Evolutionary conservation across 139 green algal species (phyloP).

Genomic region (Micromonas commoda): DNA sequence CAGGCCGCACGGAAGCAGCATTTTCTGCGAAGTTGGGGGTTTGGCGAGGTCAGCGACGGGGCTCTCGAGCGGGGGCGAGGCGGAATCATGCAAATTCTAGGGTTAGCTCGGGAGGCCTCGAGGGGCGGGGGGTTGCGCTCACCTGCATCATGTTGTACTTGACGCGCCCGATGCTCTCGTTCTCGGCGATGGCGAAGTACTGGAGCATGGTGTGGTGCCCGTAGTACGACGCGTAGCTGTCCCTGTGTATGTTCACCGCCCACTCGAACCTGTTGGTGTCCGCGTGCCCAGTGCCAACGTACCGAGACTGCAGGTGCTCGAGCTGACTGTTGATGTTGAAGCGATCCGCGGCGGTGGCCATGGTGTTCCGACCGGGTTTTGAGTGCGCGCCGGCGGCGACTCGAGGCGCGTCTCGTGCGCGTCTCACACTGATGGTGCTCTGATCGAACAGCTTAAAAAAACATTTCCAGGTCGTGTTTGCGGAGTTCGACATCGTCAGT

Average conservation of each 20-base stretch:
- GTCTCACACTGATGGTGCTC: too few species aligned
- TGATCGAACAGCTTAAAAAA: too few species aligned
- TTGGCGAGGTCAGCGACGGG: background rate
- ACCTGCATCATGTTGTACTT: constrained; percentile 63
- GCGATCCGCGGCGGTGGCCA: constrained; percentile 11
- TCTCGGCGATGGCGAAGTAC: constrained; percentile 90
- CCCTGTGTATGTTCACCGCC: constrained; percentile 92
- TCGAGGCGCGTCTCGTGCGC: too few species aligned
- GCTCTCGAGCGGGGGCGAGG: background rate
- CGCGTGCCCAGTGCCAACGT: constrained; percentile 90
- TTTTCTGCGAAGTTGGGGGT: constrained; percentile 45
- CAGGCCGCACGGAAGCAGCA: constrained; percentile 44
- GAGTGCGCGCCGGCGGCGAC: background rate
- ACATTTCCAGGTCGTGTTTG: too few species aligned
- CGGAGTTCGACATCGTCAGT: too few species aligned
- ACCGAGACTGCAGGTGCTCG: constrained; percentile 94
- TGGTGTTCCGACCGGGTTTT: background rate
- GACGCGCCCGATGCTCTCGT: constrained; percentile 87
- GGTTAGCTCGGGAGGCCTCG: background rate
- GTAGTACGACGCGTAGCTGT: constrained; percentile 92
- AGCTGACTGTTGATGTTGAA: constrained; percentile 59
- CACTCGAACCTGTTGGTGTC: constrained; percentile 91
- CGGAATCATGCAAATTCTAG: background rate
- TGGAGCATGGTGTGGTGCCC: constrained; percentile 78
- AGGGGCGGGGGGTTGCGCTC: background rate